Percentiles rank a stretch among this genome's conserved stretches.
Evolutionary conservation across 2,329 filamentous ascomycete species (phyloP).

Genomic region (Cercospora sojina): DNA sequence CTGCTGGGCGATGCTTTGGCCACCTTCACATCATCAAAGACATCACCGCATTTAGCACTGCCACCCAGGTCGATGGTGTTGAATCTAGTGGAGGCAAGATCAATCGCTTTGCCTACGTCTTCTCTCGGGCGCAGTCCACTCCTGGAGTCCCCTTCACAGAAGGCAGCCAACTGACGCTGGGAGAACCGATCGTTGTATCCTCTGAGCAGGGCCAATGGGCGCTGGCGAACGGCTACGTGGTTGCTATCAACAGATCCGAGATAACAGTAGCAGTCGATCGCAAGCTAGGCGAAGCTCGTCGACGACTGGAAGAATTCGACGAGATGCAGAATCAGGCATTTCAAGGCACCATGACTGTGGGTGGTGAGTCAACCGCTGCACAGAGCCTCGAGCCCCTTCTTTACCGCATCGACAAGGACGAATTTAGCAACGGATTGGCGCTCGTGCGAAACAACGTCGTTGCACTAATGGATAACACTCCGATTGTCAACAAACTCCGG

Average conservation of each 20-base stretch:
- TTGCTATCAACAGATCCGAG: conserved; percentile 68
- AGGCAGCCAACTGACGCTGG: conserved; percentile 74
- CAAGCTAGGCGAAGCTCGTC: conserved; percentile 80
- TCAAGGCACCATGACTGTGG: conserved; percentile 85
- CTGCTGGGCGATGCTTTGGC: conserved; percentile 83
- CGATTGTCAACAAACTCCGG: conserved; percentile 58
- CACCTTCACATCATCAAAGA: conserved; percentile 72
- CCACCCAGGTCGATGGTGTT: conserved; percentile 31
- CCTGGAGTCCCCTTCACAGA: conserved; percentile 80
- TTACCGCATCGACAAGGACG: conserved; percentile 93
- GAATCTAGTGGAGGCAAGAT: conserved; percentile 65
- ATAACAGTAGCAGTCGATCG: conserved; percentile 91
- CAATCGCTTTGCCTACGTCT: conserved; percentile 84
- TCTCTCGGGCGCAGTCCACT: conserved; percentile 58
- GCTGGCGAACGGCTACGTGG: conserved; percentile 86
- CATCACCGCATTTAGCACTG: conserved; percentile 24
- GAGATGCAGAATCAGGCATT: conserved; percentile 78
- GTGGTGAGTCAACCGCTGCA: conserved; percentile 37
- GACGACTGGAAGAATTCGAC: conserved; percentile 73
- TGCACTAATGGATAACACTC: conserved; percentile 68
- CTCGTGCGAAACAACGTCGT: conserved; percentile 91
- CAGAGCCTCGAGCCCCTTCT: conserved; percentile 54
- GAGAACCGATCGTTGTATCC: conserved; percentile 93
- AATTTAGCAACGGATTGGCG: conserved; percentile 98
- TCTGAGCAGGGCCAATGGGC: conserved; percentile 95